Base-by-base conservation (phyloP, 2,329 filamentous ascomycete species). In the Chaetomium strumarium region DNA sequence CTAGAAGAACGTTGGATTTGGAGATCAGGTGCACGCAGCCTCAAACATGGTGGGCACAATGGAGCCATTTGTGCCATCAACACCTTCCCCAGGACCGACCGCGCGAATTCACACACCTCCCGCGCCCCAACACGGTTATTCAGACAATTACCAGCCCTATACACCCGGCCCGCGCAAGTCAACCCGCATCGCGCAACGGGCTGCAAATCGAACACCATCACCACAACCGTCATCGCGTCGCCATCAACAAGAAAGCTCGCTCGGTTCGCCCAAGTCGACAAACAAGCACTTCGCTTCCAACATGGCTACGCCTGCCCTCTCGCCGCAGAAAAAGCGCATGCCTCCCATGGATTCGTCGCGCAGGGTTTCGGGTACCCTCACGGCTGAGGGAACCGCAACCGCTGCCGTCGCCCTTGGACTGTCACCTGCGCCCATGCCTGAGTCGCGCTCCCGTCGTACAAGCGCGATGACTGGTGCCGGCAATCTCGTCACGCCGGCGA, bases 401-500 rank as follows among this genome's bases (percentile, higher is more conserved):
- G 72, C 76, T 14, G 71, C 76, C 12, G 66, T 68, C 13, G 67
- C 70, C n/a, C 66, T 74, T 5, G 72, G 70, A 36, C 62, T 70
- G 36, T 31, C 49, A 17, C 59, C 68, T 37, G 38, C 67, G 46
- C 64, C 70, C 43, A 45, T 67, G 45, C 63, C 70, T 16, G 50
- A 56, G 24, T 31, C 48, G 13, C 68, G 69, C 50, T 54, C 57
- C 14, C 45, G 49, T 39, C 62, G 58, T 33, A 37, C 55, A 2
- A 50, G 52, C 20, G 41, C 55, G 20, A 52, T 55, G 5, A 46
- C 51, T 24, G 49, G 66, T 50, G 62, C 68, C 50, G 76, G 74
- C 57, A 86, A 88, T 78, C 79, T 91, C 42, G 86, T 85, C 14
- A 92, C 88, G 3, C 88, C 88, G 2, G 79, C 83, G 58, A 91